Evolutionary conservation across 176 grass and related monocot genomes (phyloP).

Genomic region (Musa troglodytarum): DNA sequence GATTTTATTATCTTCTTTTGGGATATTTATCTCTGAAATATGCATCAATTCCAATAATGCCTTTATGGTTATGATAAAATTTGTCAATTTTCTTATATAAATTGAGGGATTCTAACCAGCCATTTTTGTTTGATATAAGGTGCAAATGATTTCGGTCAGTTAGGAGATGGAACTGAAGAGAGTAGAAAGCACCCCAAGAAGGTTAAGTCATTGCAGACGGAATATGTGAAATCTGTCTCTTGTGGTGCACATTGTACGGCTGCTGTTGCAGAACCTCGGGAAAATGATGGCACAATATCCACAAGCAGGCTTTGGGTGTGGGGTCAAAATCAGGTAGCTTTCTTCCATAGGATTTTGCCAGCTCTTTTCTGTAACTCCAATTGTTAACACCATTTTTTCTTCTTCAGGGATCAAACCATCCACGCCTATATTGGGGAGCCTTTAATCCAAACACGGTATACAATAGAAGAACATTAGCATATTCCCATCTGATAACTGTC

Average conservation of each 20-base stretch:
- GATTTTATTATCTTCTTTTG: background rate
- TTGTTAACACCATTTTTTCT: background rate
- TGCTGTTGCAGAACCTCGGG: conserved; percentile 80
- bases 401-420: conserved; percentile 60
- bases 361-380: background rate
- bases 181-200: conserved; percentile 59
- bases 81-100: background rate
- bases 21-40: background rate
- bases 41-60: background rate
- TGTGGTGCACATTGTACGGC: conserved; percentile 97
- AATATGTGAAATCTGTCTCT: conserved; percentile 84
- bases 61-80: background rate
- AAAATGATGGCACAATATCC: conserved; percentile 58
- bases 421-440: conserved; percentile 75
- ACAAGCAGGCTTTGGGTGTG: conserved; percentile 82
- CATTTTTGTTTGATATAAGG: conserved; percentile 30
- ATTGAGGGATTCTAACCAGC: background rate
- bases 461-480: background rate
- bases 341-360: background rate
- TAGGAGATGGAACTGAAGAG: conserved; percentile 93
- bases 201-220: conserved; percentile 57
- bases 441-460: conserved; percentile 80
- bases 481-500: background rate
- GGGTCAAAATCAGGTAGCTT: conserved; percentile 89
- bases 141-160: conserved; percentile 87